Percentiles rank a stretch among this genome's conserved stretches.
Evolutionary conservation across 192 early-diverging fungal species (phyloP).

Genomic region (Backusella tuberculispora): DNA sequence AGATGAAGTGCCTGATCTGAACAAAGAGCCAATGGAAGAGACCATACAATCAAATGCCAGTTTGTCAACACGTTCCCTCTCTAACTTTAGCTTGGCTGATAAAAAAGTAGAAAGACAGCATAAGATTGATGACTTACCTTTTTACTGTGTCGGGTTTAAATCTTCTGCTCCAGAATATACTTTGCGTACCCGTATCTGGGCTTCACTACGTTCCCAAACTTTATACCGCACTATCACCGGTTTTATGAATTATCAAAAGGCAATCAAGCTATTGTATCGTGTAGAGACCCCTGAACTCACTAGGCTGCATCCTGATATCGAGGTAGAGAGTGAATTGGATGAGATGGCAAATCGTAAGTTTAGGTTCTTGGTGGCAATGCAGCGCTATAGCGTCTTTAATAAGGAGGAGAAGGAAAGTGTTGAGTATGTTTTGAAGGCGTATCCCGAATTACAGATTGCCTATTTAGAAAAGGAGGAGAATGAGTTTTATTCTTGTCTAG

Average conservation of each 20-base stretch:
- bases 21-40: slow-evolving; percentile 2
- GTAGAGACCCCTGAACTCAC: slow-evolving; percentile 73
- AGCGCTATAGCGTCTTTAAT: slow-evolving; percentile 77
- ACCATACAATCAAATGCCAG: background rate
- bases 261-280: slow-evolving; percentile 80
- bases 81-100: slow-evolving; percentile 11
- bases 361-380: slow-evolving; percentile 83
- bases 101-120: slow-evolving; percentile 26
- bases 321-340: slow-evolving; percentile 70
- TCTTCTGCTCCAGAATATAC: slow-evolving; percentile 79
- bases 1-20: slow-evolving; percentile 55
- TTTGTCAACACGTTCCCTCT: background rate
- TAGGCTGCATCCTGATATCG: slow-evolving; percentile 40
- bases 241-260: slow-evolving; percentile 88
- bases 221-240: slow-evolving; percentile 86
- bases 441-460: slow-evolving; percentile 80
- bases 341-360: slow-evolving; percentile 79
- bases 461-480: slow-evolving; percentile 73
- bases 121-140: slow-evolving; percentile 78
- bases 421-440: slow-evolving; percentile 75
- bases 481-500: slow-evolving; percentile 64
- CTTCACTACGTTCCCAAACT: slow-evolving; percentile 84
- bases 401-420: slow-evolving; percentile 77
- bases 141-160: slow-evolving; percentile 83
- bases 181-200: slow-evolving; percentile 88